Conservation (phyloP, 2,329 filamentous ascomycete species). For the Aspergillus pseudoglaucus region DNA sequence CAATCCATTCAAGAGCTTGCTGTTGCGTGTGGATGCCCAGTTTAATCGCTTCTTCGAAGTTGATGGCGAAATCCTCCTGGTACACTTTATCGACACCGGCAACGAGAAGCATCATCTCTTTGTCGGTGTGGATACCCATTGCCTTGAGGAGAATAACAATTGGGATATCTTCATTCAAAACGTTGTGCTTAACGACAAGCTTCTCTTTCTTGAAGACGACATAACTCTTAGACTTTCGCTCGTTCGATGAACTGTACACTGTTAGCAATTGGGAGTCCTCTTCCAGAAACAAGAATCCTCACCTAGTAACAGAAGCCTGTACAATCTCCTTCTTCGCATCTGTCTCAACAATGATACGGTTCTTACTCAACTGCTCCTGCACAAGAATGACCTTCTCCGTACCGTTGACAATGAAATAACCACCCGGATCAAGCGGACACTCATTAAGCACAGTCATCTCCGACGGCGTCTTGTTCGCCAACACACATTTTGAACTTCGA, state of each 20-base stretch:
- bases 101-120: conserved; percentile 87
- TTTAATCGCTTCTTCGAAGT: conserved; percentile 86
- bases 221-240: conserved; percentile 96
- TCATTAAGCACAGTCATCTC: conserved; percentile 92
- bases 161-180: conserved; percentile 85
- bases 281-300: conserved; percentile 6
- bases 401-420: conserved; percentile 95
- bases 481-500: conserved; percentile 85
- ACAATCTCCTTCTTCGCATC: conserved; percentile 89
- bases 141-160: conserved; percentile 91
- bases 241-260: conserved; percentile 76
- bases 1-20: conserved; percentile 89
- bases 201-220: conserved; percentile 90
- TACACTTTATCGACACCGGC: conserved; percentile 81
- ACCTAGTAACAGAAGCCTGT: conserved; percentile 82
- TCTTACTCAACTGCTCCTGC: conserved; percentile 98
- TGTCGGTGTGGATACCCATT: conserved; percentile 86
- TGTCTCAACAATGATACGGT: conserved; percentile 93
- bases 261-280: conserved; percentile 8
- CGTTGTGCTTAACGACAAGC: conserved; percentile 86
- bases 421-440: conserved; percentile 90
- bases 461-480: conserved; percentile 73
- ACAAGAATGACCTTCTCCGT: conserved; percentile 98
- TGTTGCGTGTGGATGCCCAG: conserved; percentile 86
- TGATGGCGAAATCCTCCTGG: conserved; percentile 90